Base-by-base conservation (phyloP, 305 asterid genomes). In the Solanum hybrid region DNA sequence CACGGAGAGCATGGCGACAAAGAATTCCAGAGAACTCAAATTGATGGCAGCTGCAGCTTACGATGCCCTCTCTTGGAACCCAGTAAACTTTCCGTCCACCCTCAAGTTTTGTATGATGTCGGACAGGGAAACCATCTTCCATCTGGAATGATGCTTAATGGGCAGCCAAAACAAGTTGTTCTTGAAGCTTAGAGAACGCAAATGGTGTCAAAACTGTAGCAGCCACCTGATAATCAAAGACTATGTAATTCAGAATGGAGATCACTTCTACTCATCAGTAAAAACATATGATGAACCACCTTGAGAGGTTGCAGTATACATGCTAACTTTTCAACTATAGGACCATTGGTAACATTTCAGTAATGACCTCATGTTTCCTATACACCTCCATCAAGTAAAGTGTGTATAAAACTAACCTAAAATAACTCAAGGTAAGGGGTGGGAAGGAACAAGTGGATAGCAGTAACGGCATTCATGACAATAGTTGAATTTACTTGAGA, bases 101-200 rank as follows among this genome's bases (percentile, higher is more conserved):
- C 86, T 97, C 99, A 2, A 93, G 93, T 92, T 97, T 96, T 27
- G 98, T 95, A 89, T 96, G 99, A 95, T 97, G 98, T 87, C 99
- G 93, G 75, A 97, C 96, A 3, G 96, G 95, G 91, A 93, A 96
- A 16, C 94, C 94, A 42, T 94, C 97, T 86, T 96, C 99, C 90
- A 94, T 91, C 90, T 93, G 98, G 73, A 96, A 97, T 5, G 98
- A 96, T 1, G 99, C 99, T 56, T 97, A 97, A 89, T 97, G 98
- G 40, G 98, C 98, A 10, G 99, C 99, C 93, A 95, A 90, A 64
- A 97, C 95, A 1, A 97, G 96, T 87, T 97, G 98, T 90, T 97
- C 99, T 92, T 97, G 99, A 92, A 97, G 98, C 94, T 94, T 97
- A 5, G 98, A 93, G 89, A 97, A 97, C 14, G 99, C 99, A n/a